Percentiles rank a stretch among this genome's conserved stretches.
phyloP scores from a whole-genome alignment of 176 grass and related monocot genomes.

The Triticum dicoccoides region DNA sequence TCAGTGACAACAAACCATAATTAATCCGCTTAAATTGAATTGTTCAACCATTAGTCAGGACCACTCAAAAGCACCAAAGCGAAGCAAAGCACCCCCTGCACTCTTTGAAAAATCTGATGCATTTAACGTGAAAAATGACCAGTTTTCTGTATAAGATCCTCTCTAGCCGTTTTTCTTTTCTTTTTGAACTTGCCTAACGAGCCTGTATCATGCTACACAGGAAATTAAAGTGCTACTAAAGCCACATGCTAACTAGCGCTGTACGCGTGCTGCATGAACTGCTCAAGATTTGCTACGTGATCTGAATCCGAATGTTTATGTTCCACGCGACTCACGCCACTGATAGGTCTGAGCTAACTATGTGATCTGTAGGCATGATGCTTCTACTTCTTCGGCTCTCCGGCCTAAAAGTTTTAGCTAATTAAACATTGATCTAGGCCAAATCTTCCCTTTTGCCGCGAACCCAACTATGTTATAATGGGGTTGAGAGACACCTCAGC shows the following conservation, averaged over 20 bases:
- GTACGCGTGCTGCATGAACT: not conserved
- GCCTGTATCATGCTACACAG: not conserved
- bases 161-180: not conserved
- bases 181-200: not conserved
- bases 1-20: not conserved
- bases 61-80: not conserved
- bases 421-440: not conserved
- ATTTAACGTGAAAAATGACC: not conserved
- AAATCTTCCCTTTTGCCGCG: not conserved
- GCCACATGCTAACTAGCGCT: not conserved
- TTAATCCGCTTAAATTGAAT: not conserved
- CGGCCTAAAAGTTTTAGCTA: constrained; percentile 6
- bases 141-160: not conserved
- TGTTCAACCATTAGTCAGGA: not conserved
- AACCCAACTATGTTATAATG: not conserved
- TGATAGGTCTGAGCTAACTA: not conserved
- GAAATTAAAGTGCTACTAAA: not conserved
- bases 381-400: not conserved
- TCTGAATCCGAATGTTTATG: not conserved
- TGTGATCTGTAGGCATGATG: not conserved
- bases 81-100: not conserved
- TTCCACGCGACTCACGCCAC: not conserved
- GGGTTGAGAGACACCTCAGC: not conserved
- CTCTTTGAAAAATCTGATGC: not conserved
- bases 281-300: not conserved